Conservation (phyloP, 371 early-diverging fungal species). For the Globomyces sp. region DNA sequence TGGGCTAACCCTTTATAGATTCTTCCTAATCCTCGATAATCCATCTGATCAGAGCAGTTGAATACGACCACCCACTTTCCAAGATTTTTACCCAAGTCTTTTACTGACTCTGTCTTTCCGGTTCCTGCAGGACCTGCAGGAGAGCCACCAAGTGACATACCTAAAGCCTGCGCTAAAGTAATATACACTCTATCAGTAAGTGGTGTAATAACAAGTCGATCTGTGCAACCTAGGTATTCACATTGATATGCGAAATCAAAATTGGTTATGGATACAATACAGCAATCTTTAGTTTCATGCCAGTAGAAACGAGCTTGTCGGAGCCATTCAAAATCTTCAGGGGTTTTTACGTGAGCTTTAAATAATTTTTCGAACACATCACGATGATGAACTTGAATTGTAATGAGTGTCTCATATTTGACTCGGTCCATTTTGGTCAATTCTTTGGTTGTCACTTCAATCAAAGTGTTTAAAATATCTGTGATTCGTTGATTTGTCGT, state of each 20-base stretch:
- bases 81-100: constrained; percentile 63
- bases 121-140: constrained; percentile 64
- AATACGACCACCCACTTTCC: constrained; percentile 67
- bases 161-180: constrained; percentile 63
- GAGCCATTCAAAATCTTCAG: constrained; percentile 65
- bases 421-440: constrained; percentile 60
- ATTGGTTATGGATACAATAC: constrained; percentile 65
- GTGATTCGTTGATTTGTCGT: constrained; percentile 53
- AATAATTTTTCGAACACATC: constrained; percentile 64
- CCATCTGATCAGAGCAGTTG: constrained; percentile 70
- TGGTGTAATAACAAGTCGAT: constrained; percentile 65
- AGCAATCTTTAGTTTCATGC: constrained; percentile 64
- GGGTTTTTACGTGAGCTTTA: constrained; percentile 55
- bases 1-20: constrained; percentile 66
- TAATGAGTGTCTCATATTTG: constrained; percentile 65
- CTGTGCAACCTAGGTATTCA: constrained; percentile 64
- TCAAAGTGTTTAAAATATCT: constrained; percentile 56
- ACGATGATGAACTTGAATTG: constrained; percentile 64
- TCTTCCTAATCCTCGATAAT: constrained; percentile 62
- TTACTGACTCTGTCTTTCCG: constrained; percentile 68
- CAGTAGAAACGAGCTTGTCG: constrained; percentile 66
- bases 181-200: constrained; percentile 62
- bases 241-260: constrained; percentile 64
- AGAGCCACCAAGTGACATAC: constrained; percentile 65
- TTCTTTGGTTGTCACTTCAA: constrained; percentile 60